phyloP scores from a whole-genome alignment of 306 rosid genomes.

The Quercus engelmannii region DNA sequence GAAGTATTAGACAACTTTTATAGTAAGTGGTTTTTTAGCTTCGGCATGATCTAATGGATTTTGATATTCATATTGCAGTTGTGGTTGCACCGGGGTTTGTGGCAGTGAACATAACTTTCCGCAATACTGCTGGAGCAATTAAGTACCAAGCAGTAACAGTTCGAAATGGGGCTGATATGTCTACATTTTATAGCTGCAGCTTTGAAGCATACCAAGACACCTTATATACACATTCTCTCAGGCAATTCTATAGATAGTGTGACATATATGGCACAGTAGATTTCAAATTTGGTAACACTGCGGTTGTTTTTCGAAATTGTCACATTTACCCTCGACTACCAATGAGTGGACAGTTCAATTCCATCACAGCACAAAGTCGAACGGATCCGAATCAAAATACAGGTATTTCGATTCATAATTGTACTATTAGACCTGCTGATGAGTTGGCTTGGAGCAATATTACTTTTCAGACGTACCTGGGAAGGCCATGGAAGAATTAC shows the following conservation, averaged over 20 bases:
- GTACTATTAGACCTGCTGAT: constrained; percentile 49
- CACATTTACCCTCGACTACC: constrained; percentile 76
- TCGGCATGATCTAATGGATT: neutral
- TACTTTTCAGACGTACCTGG: constrained; percentile 44
- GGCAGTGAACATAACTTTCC: constrained; percentile 69
- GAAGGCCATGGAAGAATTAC: constrained; percentile 90
- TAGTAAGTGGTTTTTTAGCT: neutral
- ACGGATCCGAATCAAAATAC: constrained; percentile 78
- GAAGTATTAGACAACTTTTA: no score
- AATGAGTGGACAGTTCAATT: constrained; percentile 73
- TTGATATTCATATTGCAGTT: constrained; percentile 36
- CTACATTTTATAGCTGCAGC: constrained; percentile 80
- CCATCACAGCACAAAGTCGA: constrained; percentile 86
- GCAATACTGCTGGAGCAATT: constrained; percentile 79
- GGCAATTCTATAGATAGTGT: constrained; percentile 87
- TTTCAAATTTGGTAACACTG: constrained; percentile 91
- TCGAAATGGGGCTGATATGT: constrained; percentile 76
- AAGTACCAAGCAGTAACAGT: constrained; percentile 87
- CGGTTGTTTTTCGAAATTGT: constrained; percentile 78
- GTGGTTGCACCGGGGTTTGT: constrained; percentile 74
- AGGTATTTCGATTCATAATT: constrained; percentile 69
- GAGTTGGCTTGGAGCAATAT: constrained; percentile 39
- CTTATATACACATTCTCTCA: constrained; percentile 67
- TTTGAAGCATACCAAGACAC: constrained; percentile 94
- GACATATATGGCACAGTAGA: constrained; percentile 83